Evolutionary conservation across 148 eudicot genomes (phyloP).

Genomic region (Pouteria glomerata): DNA sequence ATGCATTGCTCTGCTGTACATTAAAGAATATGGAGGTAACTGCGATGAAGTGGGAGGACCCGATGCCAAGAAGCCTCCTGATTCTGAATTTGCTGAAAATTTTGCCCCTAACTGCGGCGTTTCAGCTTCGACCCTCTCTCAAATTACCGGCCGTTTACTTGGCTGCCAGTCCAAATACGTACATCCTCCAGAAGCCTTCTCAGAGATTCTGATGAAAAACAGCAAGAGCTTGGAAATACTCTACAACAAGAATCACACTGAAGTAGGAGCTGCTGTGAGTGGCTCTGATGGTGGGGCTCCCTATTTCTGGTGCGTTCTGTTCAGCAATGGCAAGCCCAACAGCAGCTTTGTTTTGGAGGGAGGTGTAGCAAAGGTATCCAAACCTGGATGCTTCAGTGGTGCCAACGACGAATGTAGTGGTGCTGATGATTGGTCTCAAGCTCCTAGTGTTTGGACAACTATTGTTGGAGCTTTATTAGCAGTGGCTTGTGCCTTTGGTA

Average conservation of each 20-base stretch:
- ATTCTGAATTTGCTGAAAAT: conserved; percentile 58
- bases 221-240: conserved; percentile 62
- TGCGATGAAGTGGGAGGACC: conserved; percentile 67
- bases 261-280: conserved; percentile 87
- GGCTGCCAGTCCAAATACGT: conserved; percentile 79
- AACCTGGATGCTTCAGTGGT: conserved; percentile 93
- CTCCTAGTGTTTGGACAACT: conserved; percentile 26
- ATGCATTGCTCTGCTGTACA: conserved; percentile 90
- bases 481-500: conserved; percentile 24
- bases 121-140: conserved; percentile 45
- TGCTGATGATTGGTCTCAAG: conserved; percentile 22
- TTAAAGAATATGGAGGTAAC: conserved; percentile 75
- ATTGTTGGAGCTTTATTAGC: conserved; percentile 29
- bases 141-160: conserved; percentile 75
- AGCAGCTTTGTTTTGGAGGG: conserved; percentile 60
- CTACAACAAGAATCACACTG: conserved; percentile 72
- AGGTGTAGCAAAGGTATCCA: conserved; percentile 53
- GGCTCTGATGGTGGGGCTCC: conserved; percentile 77
- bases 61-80: conserved; percentile 61
- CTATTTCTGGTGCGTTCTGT: conserved; percentile 88
- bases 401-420: conserved; percentile 66
- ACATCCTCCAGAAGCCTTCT: conserved; percentile 59
- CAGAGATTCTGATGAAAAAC: conserved; percentile 56
- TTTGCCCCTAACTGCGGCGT: conserved; percentile 89
- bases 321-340: conserved; percentile 68